A percentile compares a stretch with the other conserved stretches of the same genome.
phyloP scores from a whole-genome alignment of 495 filamentous ascomycete species.

The Penicillium desertorum region DNA sequence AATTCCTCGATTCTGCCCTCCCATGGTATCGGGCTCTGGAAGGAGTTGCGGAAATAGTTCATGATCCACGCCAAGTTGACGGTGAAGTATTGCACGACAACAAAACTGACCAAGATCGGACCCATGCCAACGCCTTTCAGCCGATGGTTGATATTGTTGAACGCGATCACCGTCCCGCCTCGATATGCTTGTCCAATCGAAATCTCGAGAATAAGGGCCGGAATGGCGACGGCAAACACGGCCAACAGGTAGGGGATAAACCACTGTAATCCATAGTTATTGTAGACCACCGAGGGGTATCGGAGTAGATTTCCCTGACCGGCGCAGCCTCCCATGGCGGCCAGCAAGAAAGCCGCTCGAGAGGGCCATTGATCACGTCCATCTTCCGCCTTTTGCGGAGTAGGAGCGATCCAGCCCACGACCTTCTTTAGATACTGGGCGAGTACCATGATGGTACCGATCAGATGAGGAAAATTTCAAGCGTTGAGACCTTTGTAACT shows the following conservation, averaged over 20 bases:
- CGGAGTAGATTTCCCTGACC: conserved; percentile 30
- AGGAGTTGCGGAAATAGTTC: conserved; percentile 43
- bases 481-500: not conserved
- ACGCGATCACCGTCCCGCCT: conserved; percentile 39
- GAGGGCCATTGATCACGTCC: conserved; percentile 31
- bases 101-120: conserved; percentile 35
- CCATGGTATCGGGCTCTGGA: conserved; percentile 41
- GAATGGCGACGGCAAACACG: conserved; percentile 44
- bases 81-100: conserved; percentile 40
- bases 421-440: conserved; percentile 19
- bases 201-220: conserved; percentile 46
- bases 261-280: conserved; percentile 31
- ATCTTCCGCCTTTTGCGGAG: conserved; percentile 28
- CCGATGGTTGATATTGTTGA: conserved; percentile 38
- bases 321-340: conserved; percentile 30
- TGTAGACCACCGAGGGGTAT: conserved; percentile 31
- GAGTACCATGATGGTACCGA: conserved; percentile 5
- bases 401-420: conserved; percentile 23
- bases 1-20: conserved; percentile 35
- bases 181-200: conserved; percentile 43
- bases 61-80: conserved; percentile 45
- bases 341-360: conserved; percentile 25
- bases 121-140: conserved; percentile 40
- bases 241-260: conserved; percentile 36
- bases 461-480: not conserved